Evolutionary conservation across 352 stramenopile genomes (phyloP), one percentile per base, ranked within the genome.

Genomic region (Phytopythium vexans): DNA sequence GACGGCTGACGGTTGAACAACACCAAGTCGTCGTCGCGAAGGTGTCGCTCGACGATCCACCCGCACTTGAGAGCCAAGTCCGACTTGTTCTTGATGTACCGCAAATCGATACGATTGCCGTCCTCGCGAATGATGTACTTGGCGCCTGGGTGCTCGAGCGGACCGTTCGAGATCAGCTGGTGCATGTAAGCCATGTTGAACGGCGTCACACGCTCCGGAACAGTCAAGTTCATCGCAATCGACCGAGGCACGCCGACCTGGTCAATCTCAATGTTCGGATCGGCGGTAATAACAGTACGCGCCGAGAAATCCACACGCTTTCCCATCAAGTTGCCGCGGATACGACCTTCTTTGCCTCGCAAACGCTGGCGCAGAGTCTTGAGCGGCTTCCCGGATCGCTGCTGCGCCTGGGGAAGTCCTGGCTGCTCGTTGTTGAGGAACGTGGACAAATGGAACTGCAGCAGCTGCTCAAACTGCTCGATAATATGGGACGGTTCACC

Each of bases 221-320:
- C 95, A 12, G 97, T 99, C 52, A 99, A 72, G 67, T 98, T 99
- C 79, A 98, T 97, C 5, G 97, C 97, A 39, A 99, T 97, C 35
- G 89, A 98, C 1, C 92, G 82, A n/a, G 97, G 97, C 9, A 99
- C 96, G 55, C 97, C 97, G 37, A 99, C 89, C 82, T 99, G 94
- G 64, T 99, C 95, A 74, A 99, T 99, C 56, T 94, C 93, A 43
- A 99, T 77, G 76, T 99, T 99, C 6, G 97, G 97, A 78, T 99
- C 97, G 32, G 97, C 97, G 2, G 97, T 99, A 72, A 99, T 99
- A 54, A 99, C 97, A 5, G 97, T 99, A 79, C 97, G 92, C 15
- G 95, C 97, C 8, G 92, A 98, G 72, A 99, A 99, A 67, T 99
- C 97, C 6, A 99, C 97, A 76, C 97, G 96, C 73, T 99, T 99